Base-by-base conservation (phyloP, 2,329 filamentous ascomycete genomes). In the Xylaria sp. region DNA sequence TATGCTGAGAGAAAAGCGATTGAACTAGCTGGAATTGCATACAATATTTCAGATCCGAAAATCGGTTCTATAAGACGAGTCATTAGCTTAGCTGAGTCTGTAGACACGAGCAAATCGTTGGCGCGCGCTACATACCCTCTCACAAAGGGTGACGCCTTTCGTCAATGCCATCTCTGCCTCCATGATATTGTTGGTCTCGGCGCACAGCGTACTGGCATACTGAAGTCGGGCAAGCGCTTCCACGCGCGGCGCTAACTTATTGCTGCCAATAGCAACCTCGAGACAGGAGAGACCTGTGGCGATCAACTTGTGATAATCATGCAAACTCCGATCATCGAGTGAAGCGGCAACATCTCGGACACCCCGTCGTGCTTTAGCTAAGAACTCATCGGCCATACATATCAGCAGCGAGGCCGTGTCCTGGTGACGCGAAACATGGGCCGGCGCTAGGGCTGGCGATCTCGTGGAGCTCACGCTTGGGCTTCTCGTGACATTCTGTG, bases 131-230 rank as follows among this genome's bases (percentile, higher is more conserved):
- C 63, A 59, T 73, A 85, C 83, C 74, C 86, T 84, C 61, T 88
- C 86, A 66, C 86, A 90, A 1, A 89, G 76, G 1, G 83, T 81
- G 57, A 90, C 86, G 5, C 88, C 88, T 72, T 90, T 90, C 47
- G 83, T 87, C 59, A 93, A 73, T 2, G 86, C 79, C 10, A 85
- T 88, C 72, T 92, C 89, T 1, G 88, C 87, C 66, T 90, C 85
- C 76, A 85, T 85, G 9, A 85, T 76, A 64, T 92, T 92, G 39
- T 90, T 87, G 1, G 89, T 92, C 74, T 93, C 90, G 63, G 91
- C 86, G 44, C 85, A 81, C 23, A 93, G 73, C 5, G 92, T 76
- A 39, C 82, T 84, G 1, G 89, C 89, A 73, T 92, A 91, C 67
- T 87, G 81, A 48, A 92, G 73, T 34, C 87, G 82, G 55, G 91